Evolutionary conservation across 192 early-diverging fungal species (phyloP), one percentile per base, ranked within the genome.

Genomic region (Coemansia sp.): DNA sequence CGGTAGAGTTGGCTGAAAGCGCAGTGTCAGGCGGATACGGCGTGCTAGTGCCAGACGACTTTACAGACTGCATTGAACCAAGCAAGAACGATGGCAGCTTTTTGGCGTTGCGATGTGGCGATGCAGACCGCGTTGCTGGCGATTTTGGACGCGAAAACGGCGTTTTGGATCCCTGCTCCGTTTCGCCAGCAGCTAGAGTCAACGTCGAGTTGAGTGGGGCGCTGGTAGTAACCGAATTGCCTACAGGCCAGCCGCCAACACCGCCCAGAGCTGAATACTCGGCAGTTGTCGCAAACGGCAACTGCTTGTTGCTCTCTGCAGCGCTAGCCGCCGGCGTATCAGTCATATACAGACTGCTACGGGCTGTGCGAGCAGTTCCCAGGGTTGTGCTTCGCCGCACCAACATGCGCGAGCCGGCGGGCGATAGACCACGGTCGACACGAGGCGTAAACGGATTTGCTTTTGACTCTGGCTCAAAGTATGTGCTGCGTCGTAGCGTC

Each of bases 71-170:
- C 14, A 69, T 21, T 12, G 68, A 72, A 35, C 72, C 78, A 2
- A 81, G 69, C 63, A 81, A 19, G 14, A 81, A 81, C 14, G 78
- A 81, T 1, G 78, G 78, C 48, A 81, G 69, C 59, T 72, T 69
- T 41, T 67, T 81, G 47, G 52, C 62, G 59, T 35, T 64, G 41
- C 63, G 65, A 43, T 69, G 78, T 5, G 78, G 78, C 14, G 78
- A 81, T 7, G 69, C 78, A 21, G 78, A 70, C n/a, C 78, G 62
- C 47, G 68, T 62, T 0, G 59, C 77, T 14, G 78, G 78, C 15
- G 78, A 81, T 32, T 64, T 70, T 58, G 78, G 78, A 1, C 72
- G 72, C 10, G 68, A 62, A 47, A 75, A 73, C 22, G 71, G 67
- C 12, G 69, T 61, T n/a, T 52, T 57, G 2, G 69, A 45, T 5